phyloP scores from a whole-genome alignment of 495 filamentous ascomycete genomes.

The Paragyromitra xinjiangensis region DNA sequence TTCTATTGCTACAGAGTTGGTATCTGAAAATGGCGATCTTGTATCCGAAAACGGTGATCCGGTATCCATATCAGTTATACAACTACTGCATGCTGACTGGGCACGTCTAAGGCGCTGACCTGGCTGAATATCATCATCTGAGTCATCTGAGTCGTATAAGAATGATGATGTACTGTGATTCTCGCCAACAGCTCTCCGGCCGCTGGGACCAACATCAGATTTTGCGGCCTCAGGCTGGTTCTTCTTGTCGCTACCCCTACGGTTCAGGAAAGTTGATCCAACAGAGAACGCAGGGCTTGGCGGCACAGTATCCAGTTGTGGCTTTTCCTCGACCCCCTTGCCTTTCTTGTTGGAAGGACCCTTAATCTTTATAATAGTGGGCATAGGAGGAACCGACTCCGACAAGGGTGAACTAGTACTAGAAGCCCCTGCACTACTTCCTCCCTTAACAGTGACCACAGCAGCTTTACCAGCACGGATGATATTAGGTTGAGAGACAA shows the following conservation, averaged over 20 bases:
- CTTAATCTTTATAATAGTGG: constrained; percentile 62
- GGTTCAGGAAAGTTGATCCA: constrained; percentile 72
- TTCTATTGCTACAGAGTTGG: constrained; percentile 44
- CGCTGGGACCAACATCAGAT: constrained; percentile 32
- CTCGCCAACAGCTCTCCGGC: constrained; percentile 39
- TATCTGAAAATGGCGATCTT: constrained; percentile 55
- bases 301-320: constrained; percentile 54
- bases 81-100: constrained; percentile 53
- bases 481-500: constrained; percentile 83
- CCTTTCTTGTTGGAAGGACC: constrained; percentile 60
- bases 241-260: constrained; percentile 63
- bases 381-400: constrained; percentile 64
- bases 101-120: constrained; percentile 45
- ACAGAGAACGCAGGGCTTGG: constrained; percentile 69
- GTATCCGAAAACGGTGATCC: constrained; percentile 56
- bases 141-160: constrained; percentile 51
- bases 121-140: constrained; percentile 50
- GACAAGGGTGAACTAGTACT: constrained; percentile 59
- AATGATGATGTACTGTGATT: constrained; percentile 54
- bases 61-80: constrained; percentile 56
- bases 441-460: constrained; percentile 83
- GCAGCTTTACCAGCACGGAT: constrained; percentile 84
- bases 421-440: constrained; percentile 59
- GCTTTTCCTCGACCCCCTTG: constrained; percentile 30
- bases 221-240: constrained; percentile 45